Percentiles rank a stretch among this genome's conserved stretches.
Evolutionary conservation across 805 yeast species (phyloP).

Genomic region (Teunomyces aglyptinius): DNA sequence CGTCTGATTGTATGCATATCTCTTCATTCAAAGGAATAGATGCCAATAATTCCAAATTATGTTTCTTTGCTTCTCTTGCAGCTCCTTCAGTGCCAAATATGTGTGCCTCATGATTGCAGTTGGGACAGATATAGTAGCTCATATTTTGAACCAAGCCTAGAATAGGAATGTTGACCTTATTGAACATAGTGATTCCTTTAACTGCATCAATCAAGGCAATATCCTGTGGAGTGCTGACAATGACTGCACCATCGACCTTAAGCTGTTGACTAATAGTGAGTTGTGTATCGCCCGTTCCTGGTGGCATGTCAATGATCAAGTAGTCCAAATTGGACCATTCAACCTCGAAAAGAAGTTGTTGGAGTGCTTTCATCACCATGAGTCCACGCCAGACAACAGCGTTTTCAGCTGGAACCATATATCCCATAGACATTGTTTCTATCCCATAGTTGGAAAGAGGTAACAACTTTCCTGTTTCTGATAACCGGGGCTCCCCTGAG

Average conservation of each 20-base stretch:
- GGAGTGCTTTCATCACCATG: conserved; percentile 83
- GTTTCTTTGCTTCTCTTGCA: conserved; percentile 46
- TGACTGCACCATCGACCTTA: conserved; percentile 74
- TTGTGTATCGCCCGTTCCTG: conserved; percentile 90
- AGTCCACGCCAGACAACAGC: conserved; percentile 85
- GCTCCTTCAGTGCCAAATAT: conserved; percentile 70
- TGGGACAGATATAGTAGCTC: conserved; percentile 75
- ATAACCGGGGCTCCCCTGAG: conserved; percentile 64
- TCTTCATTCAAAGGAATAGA: conserved; percentile 63
- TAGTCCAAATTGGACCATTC: conserved; percentile 69
- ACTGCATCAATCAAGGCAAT: conserved; percentile 77
- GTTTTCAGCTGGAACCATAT: conserved; percentile 60
- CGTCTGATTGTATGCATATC: conserved; percentile 61
- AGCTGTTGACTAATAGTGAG: conserved; percentile 77
- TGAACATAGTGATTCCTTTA: conserved; percentile 77
- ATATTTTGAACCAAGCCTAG: conserved; percentile 80
- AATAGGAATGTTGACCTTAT: conserved; percentile 67
- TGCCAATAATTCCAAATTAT: conserved; percentile 54
- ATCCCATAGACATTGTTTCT: conserved; percentile 89
- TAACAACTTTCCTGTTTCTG: conserved; percentile 50
- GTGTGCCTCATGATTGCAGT: conserved; percentile 70
- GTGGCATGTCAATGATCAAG: conserved; percentile 81
- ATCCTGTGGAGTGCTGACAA: conserved; percentile 86
- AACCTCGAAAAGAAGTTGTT: conserved; percentile 80
- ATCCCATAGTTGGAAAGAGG: conserved; percentile 75